Conservation (phyloP, 192 early-diverging fungal genomes). For the Chytriomyces confervae region DNA sequence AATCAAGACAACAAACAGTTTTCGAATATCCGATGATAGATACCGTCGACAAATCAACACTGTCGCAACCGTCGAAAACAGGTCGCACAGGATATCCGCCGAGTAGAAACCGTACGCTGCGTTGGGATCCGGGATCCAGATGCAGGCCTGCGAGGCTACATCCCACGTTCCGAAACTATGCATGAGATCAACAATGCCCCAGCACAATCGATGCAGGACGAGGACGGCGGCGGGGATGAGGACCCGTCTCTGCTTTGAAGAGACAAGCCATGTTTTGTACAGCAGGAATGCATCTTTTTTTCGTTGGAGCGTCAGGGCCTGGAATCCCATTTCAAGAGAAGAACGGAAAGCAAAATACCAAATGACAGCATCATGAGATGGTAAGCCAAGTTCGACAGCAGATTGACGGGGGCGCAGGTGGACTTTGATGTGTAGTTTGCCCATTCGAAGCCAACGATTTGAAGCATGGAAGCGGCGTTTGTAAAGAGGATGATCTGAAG, state of each 20-base stretch:
- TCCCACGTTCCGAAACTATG: not conserved
- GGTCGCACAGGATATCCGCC: not conserved
- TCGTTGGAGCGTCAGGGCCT: not conserved
- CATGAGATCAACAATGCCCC: not conserved
- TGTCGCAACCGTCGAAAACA: too few relatives aligned
- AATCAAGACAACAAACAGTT: too few relatives aligned
- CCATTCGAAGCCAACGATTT: not conserved
- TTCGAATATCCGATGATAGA: too few relatives aligned
- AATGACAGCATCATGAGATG: conserved; percentile 12
- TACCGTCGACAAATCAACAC: too few relatives aligned
- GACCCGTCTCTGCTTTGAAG: not conserved
- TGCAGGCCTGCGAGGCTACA: not conserved
- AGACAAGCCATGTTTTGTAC: conserved; percentile 21
- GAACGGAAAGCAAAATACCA: not conserved
- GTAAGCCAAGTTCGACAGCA: not conserved
- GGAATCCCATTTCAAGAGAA: too few relatives aligned
- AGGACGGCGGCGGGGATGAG: not conserved
- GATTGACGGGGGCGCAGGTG: conserved; percentile 10
- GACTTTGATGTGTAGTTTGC: not conserved
- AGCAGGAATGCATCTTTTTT: conserved; percentile 5
- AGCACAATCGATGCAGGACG: not conserved
- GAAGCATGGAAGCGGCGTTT: not conserved
- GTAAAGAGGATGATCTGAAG: not conserved
- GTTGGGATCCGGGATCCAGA: not conserved
- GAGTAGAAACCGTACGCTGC: not conserved